Conservation (phyloP, 225 moss, liverwort and hornwort genomes). For the Bryoerythrophyllum caledonicum region DNA sequence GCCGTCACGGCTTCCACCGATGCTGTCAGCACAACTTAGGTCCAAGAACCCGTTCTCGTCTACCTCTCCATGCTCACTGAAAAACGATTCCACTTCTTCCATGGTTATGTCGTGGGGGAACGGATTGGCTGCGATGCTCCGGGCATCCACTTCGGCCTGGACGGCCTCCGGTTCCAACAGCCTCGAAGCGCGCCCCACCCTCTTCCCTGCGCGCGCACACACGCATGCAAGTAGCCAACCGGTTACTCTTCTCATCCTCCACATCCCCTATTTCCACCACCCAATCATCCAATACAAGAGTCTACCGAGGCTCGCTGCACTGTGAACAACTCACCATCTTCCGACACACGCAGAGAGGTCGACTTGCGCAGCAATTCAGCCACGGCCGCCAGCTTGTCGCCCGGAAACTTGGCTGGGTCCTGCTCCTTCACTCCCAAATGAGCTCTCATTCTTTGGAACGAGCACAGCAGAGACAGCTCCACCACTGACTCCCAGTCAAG, state of each 20-base stretch:
- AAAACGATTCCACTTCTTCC: slow-evolving; percentile 78
- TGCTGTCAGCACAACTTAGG: not conserved
- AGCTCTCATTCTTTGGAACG: slow-evolving; percentile 88
- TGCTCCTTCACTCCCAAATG: slow-evolving; percentile 82
- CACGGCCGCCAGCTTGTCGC: slow-evolving; percentile 60
- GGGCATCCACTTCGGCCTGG: slow-evolving; percentile 78
- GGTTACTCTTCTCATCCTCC: not conserved
- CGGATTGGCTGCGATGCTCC: slow-evolving; percentile 81
- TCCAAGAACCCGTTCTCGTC: not conserved
- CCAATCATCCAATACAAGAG: not conserved
- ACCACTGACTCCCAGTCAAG: slow-evolving; percentile 68
- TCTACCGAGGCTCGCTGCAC: no score
- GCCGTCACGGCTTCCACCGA: not conserved
- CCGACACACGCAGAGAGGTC: slow-evolving; percentile 68
- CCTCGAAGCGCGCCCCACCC: slow-evolving; percentile 75
- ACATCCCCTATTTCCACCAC: not conserved
- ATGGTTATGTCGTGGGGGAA: slow-evolving; percentile 70
- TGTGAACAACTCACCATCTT: slow-evolving; percentile 60
- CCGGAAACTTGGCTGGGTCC: slow-evolving; percentile 61
- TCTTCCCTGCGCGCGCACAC: slow-evolving; percentile 48
- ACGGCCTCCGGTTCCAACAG: slow-evolving; percentile 65
- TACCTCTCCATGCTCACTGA: slow-evolving; percentile 71
- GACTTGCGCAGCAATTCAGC: slow-evolving; percentile 71
- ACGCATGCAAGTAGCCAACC: not conserved
- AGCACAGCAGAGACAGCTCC: slow-evolving; percentile 70